A percentile compares a stretch with the other conserved stretches of the same genome.
phyloP scores from a whole-genome alignment of 2,329 filamentous ascomycete species.

The Aureobasidium sp. region DNA sequence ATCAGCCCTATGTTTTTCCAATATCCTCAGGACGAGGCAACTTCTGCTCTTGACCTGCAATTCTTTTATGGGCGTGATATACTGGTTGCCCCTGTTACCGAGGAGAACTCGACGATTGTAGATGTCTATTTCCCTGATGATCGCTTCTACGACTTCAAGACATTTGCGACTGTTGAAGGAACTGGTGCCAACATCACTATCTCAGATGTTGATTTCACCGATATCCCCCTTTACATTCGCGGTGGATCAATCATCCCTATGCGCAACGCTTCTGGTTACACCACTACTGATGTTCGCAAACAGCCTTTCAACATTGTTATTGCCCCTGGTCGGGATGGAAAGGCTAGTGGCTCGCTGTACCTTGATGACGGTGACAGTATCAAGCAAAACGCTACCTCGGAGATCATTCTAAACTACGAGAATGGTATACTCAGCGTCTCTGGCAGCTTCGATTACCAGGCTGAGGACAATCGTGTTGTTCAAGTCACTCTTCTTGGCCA shows the following conservation, averaged over 20 bases:
- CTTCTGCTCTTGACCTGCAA: constrained; percentile 33
- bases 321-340: constrained; percentile 55
- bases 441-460: constrained; percentile 16
- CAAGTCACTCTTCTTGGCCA: not conserved
- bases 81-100: constrained; percentile 50
- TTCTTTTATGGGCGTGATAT: constrained; percentile 55
- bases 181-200: constrained; percentile 39
- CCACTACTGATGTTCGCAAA: constrained; percentile 55
- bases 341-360: constrained; percentile 62
- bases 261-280: constrained; percentile 51
- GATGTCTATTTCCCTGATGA: constrained; percentile 52
- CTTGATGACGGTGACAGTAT: constrained; percentile 70
- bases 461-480: constrained; percentile 2
- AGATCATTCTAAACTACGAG: constrained; percentile 53
- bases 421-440: constrained; percentile 40
- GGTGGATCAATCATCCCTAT: constrained; percentile 59
- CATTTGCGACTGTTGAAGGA: constrained; percentile 41
- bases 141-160: constrained; percentile 55
- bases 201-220: constrained; percentile 40
- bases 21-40: constrained; percentile 49
- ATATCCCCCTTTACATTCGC: constrained; percentile 61
- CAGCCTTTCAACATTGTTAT: constrained; percentile 66
- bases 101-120: constrained; percentile 46
- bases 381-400: constrained; percentile 48
- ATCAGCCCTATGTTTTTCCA: constrained; percentile 65